Percentiles rank a stretch among this genome's conserved stretches.
phyloP scores from a whole-genome alignment of 768 basidiomycete genomes.

The Boletellus sp. region DNA sequence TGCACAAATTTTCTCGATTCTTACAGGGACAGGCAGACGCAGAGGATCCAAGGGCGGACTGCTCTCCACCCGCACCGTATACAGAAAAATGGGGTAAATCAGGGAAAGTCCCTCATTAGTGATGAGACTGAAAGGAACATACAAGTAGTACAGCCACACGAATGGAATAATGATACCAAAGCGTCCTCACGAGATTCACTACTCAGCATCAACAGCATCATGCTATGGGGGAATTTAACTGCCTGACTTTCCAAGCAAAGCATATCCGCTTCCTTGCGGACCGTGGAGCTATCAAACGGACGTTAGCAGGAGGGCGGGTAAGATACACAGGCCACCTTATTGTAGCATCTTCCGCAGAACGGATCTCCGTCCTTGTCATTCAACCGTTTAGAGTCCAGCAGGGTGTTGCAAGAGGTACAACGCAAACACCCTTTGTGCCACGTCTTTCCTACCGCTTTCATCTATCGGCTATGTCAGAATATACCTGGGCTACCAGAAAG shows the following conservation, averaged over 20 bases:
- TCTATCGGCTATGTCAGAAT: slow-evolving; percentile 37
- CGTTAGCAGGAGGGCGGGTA: neutral
- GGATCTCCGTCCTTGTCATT: slow-evolving; percentile 75
- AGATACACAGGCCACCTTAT: slow-evolving; percentile 42
- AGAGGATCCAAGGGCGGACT: neutral
- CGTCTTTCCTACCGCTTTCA: slow-evolving; percentile 77
- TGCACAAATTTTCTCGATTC: too few relatives aligned
- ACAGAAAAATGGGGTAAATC: slow-evolving; percentile 4
- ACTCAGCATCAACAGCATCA: slow-evolving; percentile 6
- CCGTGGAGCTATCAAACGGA: slow-evolving; percentile 55
- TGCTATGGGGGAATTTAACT: slow-evolving; percentile 25
- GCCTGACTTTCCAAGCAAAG: slow-evolving; percentile 55
- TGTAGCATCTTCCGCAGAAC: slow-evolving; percentile 69
- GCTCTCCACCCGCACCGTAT: too few relatives aligned
- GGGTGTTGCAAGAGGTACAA: slow-evolving; percentile 67
- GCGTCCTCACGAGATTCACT: slow-evolving; percentile 6
- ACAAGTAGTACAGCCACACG: slow-evolving; percentile 20
- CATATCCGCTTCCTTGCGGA: slow-evolving; percentile 72
- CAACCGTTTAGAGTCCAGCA: slow-evolving; percentile 67
- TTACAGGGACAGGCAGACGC: too few relatives aligned
- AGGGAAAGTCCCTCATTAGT: slow-evolving; percentile 8
- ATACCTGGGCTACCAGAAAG: neutral
- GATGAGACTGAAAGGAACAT: slow-evolving; percentile 12
- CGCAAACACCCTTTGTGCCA: slow-evolving; percentile 76
- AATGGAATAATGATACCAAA: slow-evolving; percentile 19